Conservation (phyloP, 768 basidiomycete species). For the Kwoniella mangroviensis region DNA sequence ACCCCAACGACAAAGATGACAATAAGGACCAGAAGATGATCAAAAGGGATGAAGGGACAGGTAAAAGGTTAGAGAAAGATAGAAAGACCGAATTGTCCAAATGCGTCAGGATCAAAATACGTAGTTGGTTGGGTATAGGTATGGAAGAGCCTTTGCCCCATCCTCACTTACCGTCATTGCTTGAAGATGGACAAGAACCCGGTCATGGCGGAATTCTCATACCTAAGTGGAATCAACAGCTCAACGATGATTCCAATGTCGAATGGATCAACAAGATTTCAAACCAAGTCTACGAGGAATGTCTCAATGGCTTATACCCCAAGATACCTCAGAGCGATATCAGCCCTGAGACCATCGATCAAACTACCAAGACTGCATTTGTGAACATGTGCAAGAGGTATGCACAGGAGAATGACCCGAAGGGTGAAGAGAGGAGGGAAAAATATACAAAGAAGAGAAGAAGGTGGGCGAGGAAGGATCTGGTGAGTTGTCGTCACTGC, state of each 20-base stretch:
- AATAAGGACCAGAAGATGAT: conserved; percentile 12
- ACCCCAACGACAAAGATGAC: background rate
- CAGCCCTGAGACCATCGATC: conserved; percentile 20
- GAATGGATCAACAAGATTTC: conserved; percentile 31
- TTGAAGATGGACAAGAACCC: background rate
- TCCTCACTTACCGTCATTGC: background rate
- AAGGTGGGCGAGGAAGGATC: conserved; percentile 56
- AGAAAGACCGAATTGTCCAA: conserved; percentile 32
- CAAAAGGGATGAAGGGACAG: conserved; percentile 33
- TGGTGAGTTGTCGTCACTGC: conserved; percentile 31
- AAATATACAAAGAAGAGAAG: conserved; percentile 49
- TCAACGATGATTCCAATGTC: conserved; percentile 11
- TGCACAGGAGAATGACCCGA: conserved; percentile 44
- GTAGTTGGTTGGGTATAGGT: conserved; percentile 17
- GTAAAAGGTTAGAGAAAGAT: conserved; percentile 41
- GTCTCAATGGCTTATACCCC: conserved; percentile 14
- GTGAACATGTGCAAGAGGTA: conserved; percentile 49
- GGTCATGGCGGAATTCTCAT: background rate
- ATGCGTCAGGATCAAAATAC: conserved; percentile 30
- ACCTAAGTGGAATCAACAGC: conserved; percentile 12
- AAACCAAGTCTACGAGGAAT: conserved; percentile 22
- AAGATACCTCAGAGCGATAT: conserved; percentile 31
- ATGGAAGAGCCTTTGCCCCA: conserved; percentile 31
- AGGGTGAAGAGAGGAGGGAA: conserved; percentile 35
- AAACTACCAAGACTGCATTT: conserved; percentile 39